Percentiles rank a stretch among this genome's conserved stretches.
These are phyloP conservation scores for Paecilomyces formosus DNA, from an alignment of 2,329 filamentous ascomycete genomes.

Conservation along the genomic window DNA sequence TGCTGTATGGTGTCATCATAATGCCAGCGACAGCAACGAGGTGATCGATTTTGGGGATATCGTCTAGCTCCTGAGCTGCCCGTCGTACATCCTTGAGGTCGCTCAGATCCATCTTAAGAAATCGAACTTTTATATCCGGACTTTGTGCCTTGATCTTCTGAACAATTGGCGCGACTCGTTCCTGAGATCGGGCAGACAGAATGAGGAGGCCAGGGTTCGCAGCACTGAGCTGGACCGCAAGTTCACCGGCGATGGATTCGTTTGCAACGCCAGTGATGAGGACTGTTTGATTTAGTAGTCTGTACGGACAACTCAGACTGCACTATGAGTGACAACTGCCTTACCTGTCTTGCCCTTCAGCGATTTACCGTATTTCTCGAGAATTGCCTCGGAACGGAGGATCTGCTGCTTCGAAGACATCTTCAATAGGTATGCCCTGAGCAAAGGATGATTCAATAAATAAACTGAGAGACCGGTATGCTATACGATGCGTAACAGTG, in stretches of 20 bases:
- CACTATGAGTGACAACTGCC: too few species aligned
- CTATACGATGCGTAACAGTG: too few species aligned
- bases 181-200: slow-evolving; percentile 12
- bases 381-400: slow-evolving; percentile 11
- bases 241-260: slow-evolving; percentile 16
- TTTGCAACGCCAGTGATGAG: slow-evolving; percentile 16
- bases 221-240: slow-evolving; percentile 13
- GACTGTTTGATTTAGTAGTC: slow-evolving; percentile 3
- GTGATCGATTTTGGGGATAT: slow-evolving; percentile 13
- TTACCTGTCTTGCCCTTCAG: slow-evolving; percentile 13
- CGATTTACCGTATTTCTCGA: slow-evolving; percentile 12
- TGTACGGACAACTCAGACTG: too few species aligned
- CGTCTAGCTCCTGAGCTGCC: slow-evolving; percentile 7
- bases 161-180: slow-evolving; percentile 9
- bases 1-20: slow-evolving; percentile 12
- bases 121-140: slow-evolving; percentile 10
- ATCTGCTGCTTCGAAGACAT: slow-evolving; percentile 3
- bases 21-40: slow-evolving; percentile 12
- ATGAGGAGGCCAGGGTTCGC: slow-evolving; percentile 14
- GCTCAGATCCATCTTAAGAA: slow-evolving; percentile 13
- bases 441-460: not conserved
- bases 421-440: not conserved
- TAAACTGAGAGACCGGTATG: too few species aligned
- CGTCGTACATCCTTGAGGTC: slow-evolving; percentile 7
- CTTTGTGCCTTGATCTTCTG: slow-evolving; percentile 11